Base-by-base conservation (phyloP, 495 filamentous ascomycete species). In the Achaetomiella virescens region DNA sequence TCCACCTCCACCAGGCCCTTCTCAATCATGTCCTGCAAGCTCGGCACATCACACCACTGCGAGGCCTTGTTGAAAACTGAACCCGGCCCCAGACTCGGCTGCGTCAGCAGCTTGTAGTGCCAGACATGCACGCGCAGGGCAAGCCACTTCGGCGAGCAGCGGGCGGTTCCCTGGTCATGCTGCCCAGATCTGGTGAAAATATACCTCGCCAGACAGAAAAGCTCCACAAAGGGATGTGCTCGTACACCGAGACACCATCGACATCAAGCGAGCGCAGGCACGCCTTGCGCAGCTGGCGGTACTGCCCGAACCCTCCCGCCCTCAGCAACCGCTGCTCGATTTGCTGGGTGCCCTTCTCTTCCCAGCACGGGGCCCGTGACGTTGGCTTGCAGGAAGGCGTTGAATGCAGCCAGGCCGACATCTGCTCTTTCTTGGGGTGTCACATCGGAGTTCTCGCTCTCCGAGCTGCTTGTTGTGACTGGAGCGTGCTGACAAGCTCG, bases 281-380 rank as follows among this genome's bases (percentile, higher is more conserved):
- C 0, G 50, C 36, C n/a, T 46, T 62, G 11, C 53, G 45, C 10
- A 59, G 44, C 0, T 29, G 6, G 14, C 42, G 48, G 15, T n/a
- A 3, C 2, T 24, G 58, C 9, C 45, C 20, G 6, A 17, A 18
- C 8, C n/a, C 36, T 2, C 0, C 2, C 5, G 4, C n/a, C 41
- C 0, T n/a, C 38, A 77, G 72, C 6, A 64, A 50, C 22, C 33
- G 29, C 3, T 46, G 38, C 37, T 76, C 66, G 8, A 67, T 42
- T 0, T 56, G 25, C 0, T 68, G 44, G 9, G 67, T 20, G 1
- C 3, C 15, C 0, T 12, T 47, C 20, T 63, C 57, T 7, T 84
- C 82, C n/a, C 18, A 92, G 70, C n/a, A 90, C 72, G 0, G 91
- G 95, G 0, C 93, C 93, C 14, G 93, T 97, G 48, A 97, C 87